Evolutionary conservation across 2,329 filamentous ascomycete species (phyloP), one percentile per base, ranked within the genome.

Genomic region (Trichoderma pleuroti): DNA sequence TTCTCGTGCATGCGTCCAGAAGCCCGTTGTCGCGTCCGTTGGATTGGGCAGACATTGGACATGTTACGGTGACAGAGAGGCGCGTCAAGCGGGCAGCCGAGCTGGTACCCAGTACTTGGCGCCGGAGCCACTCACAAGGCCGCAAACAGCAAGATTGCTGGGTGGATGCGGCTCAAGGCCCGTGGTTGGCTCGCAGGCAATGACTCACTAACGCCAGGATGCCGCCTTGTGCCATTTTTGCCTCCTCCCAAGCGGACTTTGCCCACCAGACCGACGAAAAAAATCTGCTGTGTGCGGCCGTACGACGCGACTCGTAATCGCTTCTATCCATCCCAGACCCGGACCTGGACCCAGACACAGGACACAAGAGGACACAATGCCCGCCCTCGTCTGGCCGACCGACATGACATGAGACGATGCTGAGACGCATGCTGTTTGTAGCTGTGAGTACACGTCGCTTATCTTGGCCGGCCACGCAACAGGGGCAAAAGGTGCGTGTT

Each of bases 141-240:
- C 76, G 77, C 75, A 79, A 77, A 74, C 75, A 74, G 74, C 77
- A 72, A 76, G 76, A 73, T 75, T 77, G 74, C 72, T 65, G 72
- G 75, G 72, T 70, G 65, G 70, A 73, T 75, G 70, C 73, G 67
- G 71, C 73, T 70, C 73, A 75, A 70, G 59, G 71, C 69, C 73
- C 64, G 74, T 72, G 74, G 73, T 76, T 75, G 74, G 73, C 72
- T 72, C 59, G 70, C 69, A 74, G 68, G 76, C 74, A 72, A 77
- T 78, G 76, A 78, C 76, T 78, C 76, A 77, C 76, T 60, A 62
- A 52, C 66, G 62, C 70, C 60, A 72, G 64, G 49, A 57, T 69
- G 61, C 67, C 67, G 64, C 68, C 65, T 32, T 61, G 34, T 61
- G 66, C 71, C 63, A 68, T 64, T 71, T 72, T 70, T 56, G 68